Percentiles rank a stretch among this genome's conserved stretches.
Conservation (phyloP, 495 filamentous ascomycete genomes). For the Ascodesmis nigricans region DNA sequence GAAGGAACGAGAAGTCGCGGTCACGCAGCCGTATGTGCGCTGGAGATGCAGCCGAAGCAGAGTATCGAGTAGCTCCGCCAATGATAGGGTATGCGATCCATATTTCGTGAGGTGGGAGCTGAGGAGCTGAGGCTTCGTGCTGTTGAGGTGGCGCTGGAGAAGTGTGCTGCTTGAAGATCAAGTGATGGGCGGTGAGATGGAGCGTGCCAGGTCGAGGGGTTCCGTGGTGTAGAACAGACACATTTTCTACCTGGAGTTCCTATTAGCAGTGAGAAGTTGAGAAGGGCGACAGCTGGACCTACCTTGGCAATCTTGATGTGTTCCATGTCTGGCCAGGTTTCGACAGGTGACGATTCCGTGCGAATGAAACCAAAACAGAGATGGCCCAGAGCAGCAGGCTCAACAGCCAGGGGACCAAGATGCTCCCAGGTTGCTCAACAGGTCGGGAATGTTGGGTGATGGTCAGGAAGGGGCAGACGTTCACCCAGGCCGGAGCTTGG, state of each 20-base stretch:
- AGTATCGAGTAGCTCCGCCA: slow-evolving; percentile 43
- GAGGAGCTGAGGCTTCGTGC: slow-evolving; percentile 1
- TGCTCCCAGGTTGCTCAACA: too few species aligned
- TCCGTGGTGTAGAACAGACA: slow-evolving; percentile 39
- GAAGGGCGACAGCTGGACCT: not conserved
- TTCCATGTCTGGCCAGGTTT: slow-evolving; percentile 14
- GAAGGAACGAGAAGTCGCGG: slow-evolving; percentile 79
- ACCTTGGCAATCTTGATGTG: slow-evolving; percentile 21
- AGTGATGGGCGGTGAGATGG: slow-evolving; percentile 43
- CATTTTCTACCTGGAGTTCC: slow-evolving; percentile 34
- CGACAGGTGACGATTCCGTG: too few species aligned
- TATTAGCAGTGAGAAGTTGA: not conserved
- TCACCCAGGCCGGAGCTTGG: too few species aligned
- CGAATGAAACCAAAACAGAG: too few species aligned
- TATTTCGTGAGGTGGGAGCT: slow-evolving; percentile 37
- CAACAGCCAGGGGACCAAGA: too few species aligned
- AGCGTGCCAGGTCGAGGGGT: slow-evolving; percentile 37
- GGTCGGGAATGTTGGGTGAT: too few species aligned
- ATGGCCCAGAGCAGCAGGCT: too few species aligned
- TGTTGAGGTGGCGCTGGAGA: slow-evolving; percentile 3
- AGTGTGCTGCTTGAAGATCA: slow-evolving; percentile 35
- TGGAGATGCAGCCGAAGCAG: slow-evolving; percentile 43
- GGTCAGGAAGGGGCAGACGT: too few species aligned
- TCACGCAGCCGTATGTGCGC: slow-evolving; percentile 76
- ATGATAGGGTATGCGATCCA: slow-evolving; percentile 95